Evolutionary conservation across 1,284 basidiomycete genomes (phyloP).

Genomic region (Pterula multifida): DNA sequence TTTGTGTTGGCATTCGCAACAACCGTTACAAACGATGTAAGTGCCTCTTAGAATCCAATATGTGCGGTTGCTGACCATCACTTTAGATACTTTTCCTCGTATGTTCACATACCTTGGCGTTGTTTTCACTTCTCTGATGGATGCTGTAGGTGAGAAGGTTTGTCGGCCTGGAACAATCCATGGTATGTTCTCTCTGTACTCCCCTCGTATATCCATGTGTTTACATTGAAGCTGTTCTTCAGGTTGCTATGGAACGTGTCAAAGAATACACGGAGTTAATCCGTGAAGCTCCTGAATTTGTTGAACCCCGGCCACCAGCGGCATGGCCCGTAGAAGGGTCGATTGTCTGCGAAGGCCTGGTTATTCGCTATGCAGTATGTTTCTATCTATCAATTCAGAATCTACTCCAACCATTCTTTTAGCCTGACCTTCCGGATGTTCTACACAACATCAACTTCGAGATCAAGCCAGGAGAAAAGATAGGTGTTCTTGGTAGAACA

Average conservation of each 20-base stretch:
- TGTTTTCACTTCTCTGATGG: constrained; percentile 1
- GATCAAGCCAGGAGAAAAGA: constrained; percentile 65
- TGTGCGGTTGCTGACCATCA: constrained; percentile 8
- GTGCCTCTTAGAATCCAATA: constrained; percentile 28
- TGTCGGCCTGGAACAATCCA: constrained; percentile 83
- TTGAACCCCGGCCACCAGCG: constrained; percentile 75
- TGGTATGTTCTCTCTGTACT: constrained; percentile 39
- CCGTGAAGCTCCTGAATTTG: constrained; percentile 68
- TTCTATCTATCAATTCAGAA: constrained; percentile 1
- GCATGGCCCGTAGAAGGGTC: constrained; percentile 74
- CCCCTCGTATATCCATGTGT: constrained; percentile 3
- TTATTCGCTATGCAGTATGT: constrained; percentile 80
- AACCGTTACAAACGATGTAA: constrained; percentile 51
- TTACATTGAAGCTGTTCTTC: no score
- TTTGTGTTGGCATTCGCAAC: constrained; percentile 79
- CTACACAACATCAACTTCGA: constrained; percentile 76
- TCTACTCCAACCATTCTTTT: constrained; percentile 5
- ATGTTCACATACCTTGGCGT: constrained; percentile 5
- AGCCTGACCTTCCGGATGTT: constrained; percentile 80
- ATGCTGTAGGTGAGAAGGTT: constrained; percentile 42
- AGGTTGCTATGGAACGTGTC: constrained; percentile 86
- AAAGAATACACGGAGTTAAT: constrained; percentile 81
- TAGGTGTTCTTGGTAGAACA: constrained; percentile 85
- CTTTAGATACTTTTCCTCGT: constrained; percentile 38
- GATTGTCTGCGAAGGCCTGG: constrained; percentile 71